These are phyloP conservation scores for Trichosporon sp. DNA, from an alignment of 1,284 basidiomycete genomes.

Conservation along the genomic window DNA sequence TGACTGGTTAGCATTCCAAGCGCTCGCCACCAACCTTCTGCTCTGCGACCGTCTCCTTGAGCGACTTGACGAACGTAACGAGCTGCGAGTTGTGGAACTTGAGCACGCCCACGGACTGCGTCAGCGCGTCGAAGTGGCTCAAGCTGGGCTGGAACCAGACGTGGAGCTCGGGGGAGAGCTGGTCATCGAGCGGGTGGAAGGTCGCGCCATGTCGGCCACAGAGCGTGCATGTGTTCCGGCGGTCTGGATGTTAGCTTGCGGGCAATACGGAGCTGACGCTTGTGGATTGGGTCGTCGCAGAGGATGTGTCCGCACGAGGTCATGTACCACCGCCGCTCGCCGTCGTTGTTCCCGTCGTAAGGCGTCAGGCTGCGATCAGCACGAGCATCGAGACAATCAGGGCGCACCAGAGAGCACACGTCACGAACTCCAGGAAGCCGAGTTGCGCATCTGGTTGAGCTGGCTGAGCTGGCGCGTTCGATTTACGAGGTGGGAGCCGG, in stretches of 20 bases:
- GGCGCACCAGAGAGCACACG: conserved; percentile 44
- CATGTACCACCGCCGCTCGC: conserved; percentile 43
- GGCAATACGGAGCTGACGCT: conserved; percentile 32
- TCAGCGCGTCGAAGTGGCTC: background rate
- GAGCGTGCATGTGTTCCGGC: conserved; percentile 30
- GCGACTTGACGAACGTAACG: background rate
- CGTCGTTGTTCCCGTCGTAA: background rate
- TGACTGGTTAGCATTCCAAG: background rate
- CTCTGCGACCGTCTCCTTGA: conserved; percentile 13
- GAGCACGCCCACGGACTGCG: conserved; percentile 2
- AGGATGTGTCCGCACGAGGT: conserved; percentile 51
- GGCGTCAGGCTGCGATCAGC: background rate
- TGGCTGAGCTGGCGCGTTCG: background rate
- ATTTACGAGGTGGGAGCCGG: background rate
- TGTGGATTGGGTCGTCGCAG: conserved; percentile 38
- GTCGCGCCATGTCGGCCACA: conserved; percentile 28
- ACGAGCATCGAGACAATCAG: background rate
- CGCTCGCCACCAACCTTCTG: conserved; percentile 20
- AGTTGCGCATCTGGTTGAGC: conserved; percentile 14
- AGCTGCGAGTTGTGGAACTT: conserved; percentile 31
- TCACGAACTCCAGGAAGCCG: conserved; percentile 42
- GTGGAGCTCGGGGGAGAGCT: background rate
- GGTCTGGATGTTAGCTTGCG: conserved; percentile 26
- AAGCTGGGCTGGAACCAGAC: conserved; percentile 15
- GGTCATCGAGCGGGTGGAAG: conserved; percentile 27